phyloP scores from a whole-genome alignment of 768 basidiomycete species.

The Suillus subluteus region DNA sequence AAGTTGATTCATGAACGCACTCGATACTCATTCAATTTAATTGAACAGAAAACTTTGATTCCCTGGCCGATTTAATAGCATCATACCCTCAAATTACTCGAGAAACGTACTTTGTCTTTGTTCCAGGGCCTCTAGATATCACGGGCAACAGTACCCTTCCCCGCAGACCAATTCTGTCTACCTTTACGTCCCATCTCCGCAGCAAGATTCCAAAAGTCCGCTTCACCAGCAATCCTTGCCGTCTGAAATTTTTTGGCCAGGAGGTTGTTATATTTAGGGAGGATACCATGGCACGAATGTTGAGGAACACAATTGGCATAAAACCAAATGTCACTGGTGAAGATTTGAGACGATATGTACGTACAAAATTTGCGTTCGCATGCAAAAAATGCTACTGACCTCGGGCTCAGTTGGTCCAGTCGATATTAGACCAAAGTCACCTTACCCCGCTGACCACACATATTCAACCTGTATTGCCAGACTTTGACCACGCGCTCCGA shows the following conservation, averaged over 20 bases:
- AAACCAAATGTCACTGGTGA: slow-evolving; percentile 80
- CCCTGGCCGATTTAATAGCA: slow-evolving; percentile 81
- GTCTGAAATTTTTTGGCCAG: slow-evolving; percentile 93
- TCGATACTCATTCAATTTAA: slow-evolving; percentile 8
- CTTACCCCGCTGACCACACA: slow-evolving; percentile 84
- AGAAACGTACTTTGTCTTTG: slow-evolving; percentile 87
- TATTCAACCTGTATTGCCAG: slow-evolving; percentile 85
- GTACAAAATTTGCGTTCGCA: slow-evolving; percentile 31
- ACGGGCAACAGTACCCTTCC: slow-evolving; percentile 82
- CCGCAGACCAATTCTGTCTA: slow-evolving; percentile 76
- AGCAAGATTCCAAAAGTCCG: slow-evolving; percentile 77
- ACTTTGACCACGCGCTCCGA: slow-evolving; percentile 90
- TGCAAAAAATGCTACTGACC: slow-evolving; percentile 6
- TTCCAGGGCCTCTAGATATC: slow-evolving; percentile 93
- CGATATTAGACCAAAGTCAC: slow-evolving; percentile 93
- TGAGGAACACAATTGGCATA: slow-evolving; percentile 88
- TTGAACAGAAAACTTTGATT: slow-evolving; percentile 83
- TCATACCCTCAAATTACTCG: slow-evolving; percentile 79
- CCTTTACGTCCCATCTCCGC: slow-evolving; percentile 70
- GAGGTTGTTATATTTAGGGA: slow-evolving; percentile 95
- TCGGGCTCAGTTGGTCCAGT: slow-evolving; percentile 81
- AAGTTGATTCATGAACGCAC: not conserved
- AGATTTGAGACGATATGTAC: slow-evolving; percentile 86
- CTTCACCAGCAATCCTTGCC: slow-evolving; percentile 90
- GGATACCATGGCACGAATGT: slow-evolving; percentile 91